Evolutionary conservation across 2,329 filamentous ascomycete genomes (phyloP).

Genomic region (Aquanectria penicillioides): DNA sequence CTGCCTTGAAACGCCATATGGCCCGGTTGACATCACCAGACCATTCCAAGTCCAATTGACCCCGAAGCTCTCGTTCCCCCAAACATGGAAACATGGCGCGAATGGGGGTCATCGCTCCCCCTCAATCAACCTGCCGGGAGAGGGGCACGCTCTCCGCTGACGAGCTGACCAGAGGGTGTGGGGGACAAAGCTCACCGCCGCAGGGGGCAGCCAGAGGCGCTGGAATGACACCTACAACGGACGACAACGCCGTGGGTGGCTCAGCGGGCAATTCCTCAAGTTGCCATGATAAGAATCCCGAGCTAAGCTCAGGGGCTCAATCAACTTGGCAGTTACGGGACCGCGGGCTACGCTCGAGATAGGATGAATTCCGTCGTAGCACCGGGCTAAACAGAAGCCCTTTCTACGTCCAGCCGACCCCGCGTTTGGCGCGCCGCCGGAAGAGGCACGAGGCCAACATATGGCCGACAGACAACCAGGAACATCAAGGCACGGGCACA

Average conservation of each 20-base stretch:
- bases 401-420: conserved; percentile 28
- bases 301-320: conserved; percentile 16
- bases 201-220: conserved; percentile 2
- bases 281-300: background rate
- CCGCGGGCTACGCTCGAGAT: no score
- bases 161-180: conserved; percentile 18
- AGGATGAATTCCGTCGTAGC: no score
- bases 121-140: conserved; percentile 9
- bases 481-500: conserved; percentile 21
- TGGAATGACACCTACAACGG: conserved; percentile 8
- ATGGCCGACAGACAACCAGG: background rate
- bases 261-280: conserved; percentile 13
- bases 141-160: conserved; percentile 15
- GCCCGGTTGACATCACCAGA: conserved; percentile 1
- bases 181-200: conserved; percentile 21
- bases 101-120: background rate
- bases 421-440: conserved; percentile 46
- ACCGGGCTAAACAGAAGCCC: background rate
- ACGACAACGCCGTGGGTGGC: conserved; percentile 15
- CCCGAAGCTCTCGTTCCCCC: background rate
- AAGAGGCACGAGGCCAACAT: no score
- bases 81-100: background rate
- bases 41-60: background rate
- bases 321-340: no score
- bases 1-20: background rate